Percentiles rank a stretch among this genome's conserved stretches.
phyloP scores from a whole-genome alignment of 2,329 filamentous ascomycete species.

The Colletotrichum acutatum region DNA sequence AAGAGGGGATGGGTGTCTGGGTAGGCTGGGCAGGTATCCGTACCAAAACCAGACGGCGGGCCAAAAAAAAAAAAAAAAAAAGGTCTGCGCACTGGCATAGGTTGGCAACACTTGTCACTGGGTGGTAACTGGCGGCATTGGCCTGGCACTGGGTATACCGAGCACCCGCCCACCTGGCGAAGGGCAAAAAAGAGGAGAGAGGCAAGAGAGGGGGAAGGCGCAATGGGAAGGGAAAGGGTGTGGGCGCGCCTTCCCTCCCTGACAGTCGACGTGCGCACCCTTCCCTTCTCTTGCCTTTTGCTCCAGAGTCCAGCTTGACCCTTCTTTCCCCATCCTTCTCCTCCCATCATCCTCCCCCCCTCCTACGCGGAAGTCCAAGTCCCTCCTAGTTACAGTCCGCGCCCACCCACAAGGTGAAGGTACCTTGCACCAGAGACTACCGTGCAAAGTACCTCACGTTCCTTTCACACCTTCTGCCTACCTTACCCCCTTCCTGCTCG shows the following conservation, averaged over 20 bases:
- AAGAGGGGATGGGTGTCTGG: slow-evolving; percentile 5
- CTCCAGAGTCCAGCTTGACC: slow-evolving; percentile 13
- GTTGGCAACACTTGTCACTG: background rate
- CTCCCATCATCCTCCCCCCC: slow-evolving; percentile 7
- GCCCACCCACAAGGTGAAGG: slow-evolving; percentile 27
- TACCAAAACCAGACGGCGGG: background rate
- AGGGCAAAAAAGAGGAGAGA: slow-evolving; percentile 14
- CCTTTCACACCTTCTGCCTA: slow-evolving; percentile 6
- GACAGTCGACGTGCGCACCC: slow-evolving; percentile 13
- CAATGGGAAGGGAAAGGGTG: slow-evolving; percentile 10
- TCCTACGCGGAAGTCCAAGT: background rate
- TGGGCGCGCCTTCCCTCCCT: slow-evolving; percentile 34
- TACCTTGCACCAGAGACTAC: slow-evolving; percentile 18
- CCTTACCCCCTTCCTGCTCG: slow-evolving; percentile 4
- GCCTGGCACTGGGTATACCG: slow-evolving; percentile 4
- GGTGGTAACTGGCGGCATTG: background rate
- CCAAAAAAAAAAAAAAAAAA: slow-evolving; percentile 3
- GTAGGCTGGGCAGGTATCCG: slow-evolving; percentile 14
- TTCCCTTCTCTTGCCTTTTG: slow-evolving; percentile 4
- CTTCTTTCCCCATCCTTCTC: slow-evolving; percentile 25
- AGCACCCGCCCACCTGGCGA: background rate
- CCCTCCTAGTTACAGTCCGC: slow-evolving; percentile 6
- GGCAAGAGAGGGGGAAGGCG: slow-evolving; percentile 28
- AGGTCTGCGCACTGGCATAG: slow-evolving; percentile 28
- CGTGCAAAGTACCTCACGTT: slow-evolving; percentile 22